phyloP scores from a whole-genome alignment of 495 filamentous ascomycete species.

The Oleoguttula mirabilis region DNA sequence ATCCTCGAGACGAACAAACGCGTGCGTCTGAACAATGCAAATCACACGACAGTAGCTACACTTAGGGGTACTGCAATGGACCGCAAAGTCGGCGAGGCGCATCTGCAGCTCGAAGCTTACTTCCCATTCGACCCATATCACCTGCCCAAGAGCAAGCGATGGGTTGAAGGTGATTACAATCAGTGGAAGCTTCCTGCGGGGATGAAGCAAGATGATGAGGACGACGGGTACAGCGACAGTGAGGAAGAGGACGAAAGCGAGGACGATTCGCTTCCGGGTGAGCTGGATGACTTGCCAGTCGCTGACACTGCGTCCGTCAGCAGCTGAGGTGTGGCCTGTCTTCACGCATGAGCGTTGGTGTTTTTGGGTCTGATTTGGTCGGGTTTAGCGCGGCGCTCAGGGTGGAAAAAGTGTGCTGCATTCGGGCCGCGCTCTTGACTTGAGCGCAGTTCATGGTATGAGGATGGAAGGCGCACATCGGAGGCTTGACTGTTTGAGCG shows the following conservation, averaged over 20 bases:
- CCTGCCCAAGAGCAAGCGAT: slow-evolving; percentile 68
- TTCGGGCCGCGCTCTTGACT: no score
- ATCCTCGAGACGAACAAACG: slow-evolving; percentile 88
- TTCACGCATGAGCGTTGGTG: background rate
- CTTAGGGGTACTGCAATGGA: slow-evolving; percentile 54
- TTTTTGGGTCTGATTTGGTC: background rate
- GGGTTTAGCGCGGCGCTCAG: slow-evolving; percentile 12
- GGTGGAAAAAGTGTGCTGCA: no score
- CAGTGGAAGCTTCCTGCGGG: slow-evolving; percentile 72
- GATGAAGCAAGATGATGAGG: slow-evolving; percentile 40
- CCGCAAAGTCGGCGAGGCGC: slow-evolving; percentile 49
- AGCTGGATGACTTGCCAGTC: slow-evolving; percentile 11
- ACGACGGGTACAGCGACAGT: slow-evolving; percentile 38
- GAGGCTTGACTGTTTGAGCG: no score
- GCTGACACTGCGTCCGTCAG: slow-evolving; percentile 9
- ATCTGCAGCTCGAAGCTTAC: slow-evolving; percentile 73
- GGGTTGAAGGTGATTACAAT: slow-evolving; percentile 76
- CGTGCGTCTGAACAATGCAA: slow-evolving; percentile 48
- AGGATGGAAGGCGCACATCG: no score
- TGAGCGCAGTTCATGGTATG: no score
- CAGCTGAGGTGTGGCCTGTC: slow-evolving; percentile 5
- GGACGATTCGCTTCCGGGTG: slow-evolving; percentile 28
- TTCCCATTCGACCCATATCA: slow-evolving; percentile 97
- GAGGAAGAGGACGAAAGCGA: slow-evolving; percentile 42
- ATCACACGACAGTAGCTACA: slow-evolving; percentile 23